Conservation (phyloP, 768 basidiomycete genomes). For the Tubosaeta sp. region DNA sequence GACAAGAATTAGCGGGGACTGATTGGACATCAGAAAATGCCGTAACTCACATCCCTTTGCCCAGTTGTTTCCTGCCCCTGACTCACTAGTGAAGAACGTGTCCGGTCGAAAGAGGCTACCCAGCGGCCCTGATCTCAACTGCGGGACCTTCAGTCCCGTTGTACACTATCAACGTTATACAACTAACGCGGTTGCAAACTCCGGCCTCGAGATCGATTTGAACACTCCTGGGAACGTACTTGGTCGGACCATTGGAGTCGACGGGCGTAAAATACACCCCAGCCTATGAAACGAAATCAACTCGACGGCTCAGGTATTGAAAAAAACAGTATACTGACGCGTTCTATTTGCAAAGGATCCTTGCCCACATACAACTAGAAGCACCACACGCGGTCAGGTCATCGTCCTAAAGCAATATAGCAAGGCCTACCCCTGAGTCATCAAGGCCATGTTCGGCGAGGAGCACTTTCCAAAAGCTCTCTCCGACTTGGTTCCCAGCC, state of each 20-base stretch:
- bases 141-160: constrained; percentile 4
- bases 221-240: constrained; percentile 87
- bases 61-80: constrained; percentile 89
- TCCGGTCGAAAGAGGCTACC: constrained; percentile 84
- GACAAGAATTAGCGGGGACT: constrained; percentile 17
- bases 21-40: constrained; percentile 11
- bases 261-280: constrained; percentile 82
- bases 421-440: constrained; percentile 51
- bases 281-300: constrained; percentile 40
- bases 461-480: constrained; percentile 86
- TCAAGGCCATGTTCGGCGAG: constrained; percentile 84
- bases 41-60: constrained; percentile 79
- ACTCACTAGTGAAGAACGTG: constrained; percentile 65
- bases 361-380: constrained; percentile 63
- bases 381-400: constrained; percentile 8
- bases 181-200: constrained; percentile 70
- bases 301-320: background rate
- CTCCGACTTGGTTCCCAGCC: constrained; percentile 79
- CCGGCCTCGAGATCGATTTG: constrained; percentile 89
- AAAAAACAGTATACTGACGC: constrained; percentile 42
- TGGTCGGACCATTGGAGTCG: constrained; percentile 44
- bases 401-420: constrained; percentile 10
- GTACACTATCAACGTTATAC: background rate
- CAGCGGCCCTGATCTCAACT: constrained; percentile 66
- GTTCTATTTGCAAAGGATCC: constrained; percentile 69